phyloP scores from a whole-genome alignment of 805 yeast species.

The Monosporozyma siamensis region DNA sequence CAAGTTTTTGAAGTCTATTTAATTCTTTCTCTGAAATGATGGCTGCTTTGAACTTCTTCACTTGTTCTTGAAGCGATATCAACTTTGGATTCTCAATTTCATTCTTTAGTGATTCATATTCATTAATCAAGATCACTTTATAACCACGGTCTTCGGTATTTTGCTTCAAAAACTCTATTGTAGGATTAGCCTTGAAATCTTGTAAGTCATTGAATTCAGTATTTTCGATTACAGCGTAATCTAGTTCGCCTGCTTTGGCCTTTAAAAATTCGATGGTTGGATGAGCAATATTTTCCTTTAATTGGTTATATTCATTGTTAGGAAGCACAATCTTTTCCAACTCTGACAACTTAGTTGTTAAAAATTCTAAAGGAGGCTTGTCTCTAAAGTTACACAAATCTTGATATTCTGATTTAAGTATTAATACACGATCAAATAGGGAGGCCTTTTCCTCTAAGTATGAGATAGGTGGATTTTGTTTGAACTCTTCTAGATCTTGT shows the following conservation, averaged over 20 bases:
- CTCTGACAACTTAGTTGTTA: not conserved
- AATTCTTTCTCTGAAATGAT: constrained; percentile 1
- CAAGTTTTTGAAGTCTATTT: not conserved
- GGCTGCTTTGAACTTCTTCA: not conserved
- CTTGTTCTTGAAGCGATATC: not conserved
- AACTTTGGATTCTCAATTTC: constrained; percentile 6
- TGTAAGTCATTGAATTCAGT: not conserved
- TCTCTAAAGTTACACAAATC: constrained; percentile 7
- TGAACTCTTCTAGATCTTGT: too few species aligned
- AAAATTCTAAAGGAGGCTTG: constrained; percentile 4
- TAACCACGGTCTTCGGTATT: not conserved
- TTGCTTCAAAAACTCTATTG: not conserved
- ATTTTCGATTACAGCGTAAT: not conserved
- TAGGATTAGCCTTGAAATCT: not conserved
- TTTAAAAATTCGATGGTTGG: not conserved
- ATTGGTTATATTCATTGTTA: not conserved
- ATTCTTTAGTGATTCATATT: constrained; percentile 6
- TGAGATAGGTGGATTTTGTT: constrained; percentile 20
- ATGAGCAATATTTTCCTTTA: not conserved
- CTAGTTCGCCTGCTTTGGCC: not conserved
- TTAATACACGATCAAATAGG: not conserved
- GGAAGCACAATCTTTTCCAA: not conserved
- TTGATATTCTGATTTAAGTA: not conserved
- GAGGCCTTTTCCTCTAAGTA: constrained; percentile 6
- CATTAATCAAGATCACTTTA: not conserved